Evolutionary conservation across 2,329 filamentous ascomycete species (phyloP).

Genomic region (Penicillium sp.): DNA sequence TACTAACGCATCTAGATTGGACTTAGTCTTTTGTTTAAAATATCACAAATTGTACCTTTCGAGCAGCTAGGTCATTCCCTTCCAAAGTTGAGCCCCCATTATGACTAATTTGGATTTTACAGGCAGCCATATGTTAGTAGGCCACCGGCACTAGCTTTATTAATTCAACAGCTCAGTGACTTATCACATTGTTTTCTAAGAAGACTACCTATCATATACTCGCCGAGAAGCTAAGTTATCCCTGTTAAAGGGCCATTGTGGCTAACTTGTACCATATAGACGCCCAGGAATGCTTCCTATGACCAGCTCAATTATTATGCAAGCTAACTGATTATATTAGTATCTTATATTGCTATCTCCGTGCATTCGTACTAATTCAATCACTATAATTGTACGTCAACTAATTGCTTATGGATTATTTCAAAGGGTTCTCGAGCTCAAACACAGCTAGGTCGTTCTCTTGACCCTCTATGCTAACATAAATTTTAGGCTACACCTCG

Average conservation of each 20-base stretch:
- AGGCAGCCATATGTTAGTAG: neutral
- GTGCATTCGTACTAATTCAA: neutral
- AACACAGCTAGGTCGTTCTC: neutral
- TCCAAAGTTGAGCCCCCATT: too few species aligned
- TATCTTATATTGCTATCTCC: too few species aligned
- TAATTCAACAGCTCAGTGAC: neutral
- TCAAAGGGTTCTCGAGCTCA: neutral
- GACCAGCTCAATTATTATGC: neutral
- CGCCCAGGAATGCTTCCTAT: neutral
- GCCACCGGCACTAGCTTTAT: neutral
- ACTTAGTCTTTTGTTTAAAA: neutral
- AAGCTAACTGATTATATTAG: neutral
- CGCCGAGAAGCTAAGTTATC: neutral
- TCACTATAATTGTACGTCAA: neutral
- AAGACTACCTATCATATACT: neutral
- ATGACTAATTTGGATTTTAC: neutral
- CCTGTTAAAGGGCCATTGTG: neutral
- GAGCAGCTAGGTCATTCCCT: neutral
- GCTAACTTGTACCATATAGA: neutral
- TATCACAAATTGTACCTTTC: too few species aligned
- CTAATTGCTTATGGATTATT: neutral
- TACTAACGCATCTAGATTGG: neutral
- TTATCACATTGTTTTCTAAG: neutral
- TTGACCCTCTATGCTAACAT: neutral
- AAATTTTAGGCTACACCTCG: neutral